Base-by-base conservation (phyloP, 495 filamentous ascomycete species). In the Trypethelium eluteriae region DNA sequence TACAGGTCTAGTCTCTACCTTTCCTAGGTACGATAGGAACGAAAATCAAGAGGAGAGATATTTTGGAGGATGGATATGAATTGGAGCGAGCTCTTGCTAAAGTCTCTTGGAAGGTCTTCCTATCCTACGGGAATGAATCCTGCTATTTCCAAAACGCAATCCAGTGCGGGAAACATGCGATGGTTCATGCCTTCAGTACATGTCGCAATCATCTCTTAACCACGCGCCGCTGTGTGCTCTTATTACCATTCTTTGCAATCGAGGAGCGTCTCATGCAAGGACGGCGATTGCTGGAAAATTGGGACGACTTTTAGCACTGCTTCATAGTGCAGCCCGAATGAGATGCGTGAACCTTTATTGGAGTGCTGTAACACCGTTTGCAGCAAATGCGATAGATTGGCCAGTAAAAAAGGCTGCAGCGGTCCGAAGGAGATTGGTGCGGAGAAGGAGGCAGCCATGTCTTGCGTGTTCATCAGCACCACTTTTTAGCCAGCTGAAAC, bases 31-130 rank as follows among this genome's bases (percentile, higher is more conserved):
- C 14, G 53, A 59, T 36, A 36, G 53, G 36, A 32, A 36, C 32
- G 7, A 7, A 7, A 59, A 36, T 9, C 7, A 59, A 3, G 18
- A 32, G 18, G 32, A 18, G 11, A 14, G 49, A 25, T 5, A 14
- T 5, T 14, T 16, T 53, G 49, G 49, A 9, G 49, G n/a, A 53
- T 53, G 49, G 49, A 53, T 53, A 53, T 53, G 49, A 53, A 25
- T 14, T 18, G 49, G 18, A 9, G 5, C 5, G 49, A 5, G 2
- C 18, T n/a, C 5, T 5, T 53, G 11, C 49, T 53, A 16, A 25
- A 16, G 5, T n/a, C 49, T 11, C 18, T 53, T 14, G 11, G 49
- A 11, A 16, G 18, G 11, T 53, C 12, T 11, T 5, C 5, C 9
- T 53, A n/a, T 53, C 18, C 18, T 53, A 5, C 16, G 11, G 49